Conservation (phyloP, 1,284 basidiomycete species). For the Malassezia arunalokei region DNA sequence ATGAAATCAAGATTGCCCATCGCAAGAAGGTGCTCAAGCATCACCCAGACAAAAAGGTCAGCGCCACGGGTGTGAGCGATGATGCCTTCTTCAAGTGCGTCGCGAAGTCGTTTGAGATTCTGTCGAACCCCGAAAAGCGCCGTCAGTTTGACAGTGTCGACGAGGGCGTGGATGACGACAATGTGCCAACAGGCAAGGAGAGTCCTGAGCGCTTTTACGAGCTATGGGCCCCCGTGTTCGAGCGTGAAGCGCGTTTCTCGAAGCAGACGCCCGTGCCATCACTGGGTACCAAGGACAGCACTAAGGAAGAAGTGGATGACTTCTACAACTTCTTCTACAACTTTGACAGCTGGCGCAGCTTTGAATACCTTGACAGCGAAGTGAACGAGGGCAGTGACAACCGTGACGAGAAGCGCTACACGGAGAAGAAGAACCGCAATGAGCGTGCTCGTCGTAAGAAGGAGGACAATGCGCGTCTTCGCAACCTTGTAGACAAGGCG, state of each 20-base stretch:
- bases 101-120: constrained; percentile 85
- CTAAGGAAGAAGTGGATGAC: constrained; percentile 71
- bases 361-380: constrained; percentile 97
- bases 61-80: constrained; percentile 59
- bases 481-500: constrained; percentile 74
- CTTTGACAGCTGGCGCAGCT: constrained; percentile 95
- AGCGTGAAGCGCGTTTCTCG: constrained; percentile 82
- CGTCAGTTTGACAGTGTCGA: constrained; percentile 96
- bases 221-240: constrained; percentile 65
- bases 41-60: constrained; percentile 96
- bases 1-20: constrained; percentile 95
- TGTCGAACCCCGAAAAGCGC: constrained; percentile 72
- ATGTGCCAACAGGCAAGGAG: constrained; percentile 43
- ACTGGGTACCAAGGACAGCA: constrained; percentile 61
- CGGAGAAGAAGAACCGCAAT: constrained; percentile 98
- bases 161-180: constrained; percentile 63
- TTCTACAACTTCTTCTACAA: constrained; percentile 99
- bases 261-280: constrained; percentile 71
- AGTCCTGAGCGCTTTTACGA: constrained; percentile 56
- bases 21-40: constrained; percentile 98
- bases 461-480: constrained; percentile 85
- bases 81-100: constrained; percentile 99
- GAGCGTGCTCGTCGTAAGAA: constrained; percentile 93
- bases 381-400: constrained; percentile 93
- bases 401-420: constrained; percentile 96